Evolutionary conservation across 2,329 filamentous ascomycete genomes (phyloP).

Genomic region (Nannizziopsis arthrosporioides): DNA sequence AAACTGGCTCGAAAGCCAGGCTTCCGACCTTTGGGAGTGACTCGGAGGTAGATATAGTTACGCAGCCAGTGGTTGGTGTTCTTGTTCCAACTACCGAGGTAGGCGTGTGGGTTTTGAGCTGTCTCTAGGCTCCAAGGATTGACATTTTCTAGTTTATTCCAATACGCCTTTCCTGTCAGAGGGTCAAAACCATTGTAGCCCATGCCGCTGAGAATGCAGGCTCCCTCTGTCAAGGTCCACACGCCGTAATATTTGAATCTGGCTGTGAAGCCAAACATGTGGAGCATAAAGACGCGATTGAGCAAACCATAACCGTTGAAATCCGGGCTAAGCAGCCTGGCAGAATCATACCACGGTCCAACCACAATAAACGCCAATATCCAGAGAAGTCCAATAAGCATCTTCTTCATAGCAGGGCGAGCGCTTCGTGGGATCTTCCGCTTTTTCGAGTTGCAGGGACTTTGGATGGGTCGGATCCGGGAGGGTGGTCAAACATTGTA

Average conservation of each 20-base stretch:
- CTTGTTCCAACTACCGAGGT: conserved; percentile 92
- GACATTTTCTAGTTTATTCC: conserved; percentile 85
- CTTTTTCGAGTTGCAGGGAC: conserved; percentile 79
- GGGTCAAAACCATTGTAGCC: conserved; percentile 90
- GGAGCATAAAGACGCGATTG: conserved; percentile 63
- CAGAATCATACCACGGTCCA: conserved; percentile 52
- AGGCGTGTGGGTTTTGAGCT: conserved; percentile 86
- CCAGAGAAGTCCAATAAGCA: conserved; percentile 61
- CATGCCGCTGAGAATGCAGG: conserved; percentile 84
- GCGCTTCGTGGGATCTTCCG: conserved; percentile 85
- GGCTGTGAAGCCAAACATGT: conserved; percentile 71
- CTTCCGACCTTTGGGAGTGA: conserved; percentile 90
- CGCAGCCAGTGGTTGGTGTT: conserved; percentile 96
- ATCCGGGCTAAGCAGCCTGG: conserved; percentile 51
- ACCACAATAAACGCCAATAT: conserved; percentile 67
- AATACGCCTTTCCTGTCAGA: conserved; percentile 70
- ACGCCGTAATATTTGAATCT: conserved; percentile 95
- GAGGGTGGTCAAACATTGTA: conserved; percentile 80
- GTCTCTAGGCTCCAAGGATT: conserved; percentile 73
- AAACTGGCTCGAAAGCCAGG: conserved; percentile 90
- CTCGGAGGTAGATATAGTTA: conserved; percentile 89
- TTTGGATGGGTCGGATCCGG: conserved; percentile 70
- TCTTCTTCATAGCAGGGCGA: conserved; percentile 70
- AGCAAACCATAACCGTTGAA: conserved; percentile 59
- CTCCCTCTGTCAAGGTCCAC: conserved; percentile 84